Percentiles rank a stretch among this genome's conserved stretches.
Conservation (phyloP, 2,329 filamentous ascomycete species). For the Cytospora piceicola region DNA sequence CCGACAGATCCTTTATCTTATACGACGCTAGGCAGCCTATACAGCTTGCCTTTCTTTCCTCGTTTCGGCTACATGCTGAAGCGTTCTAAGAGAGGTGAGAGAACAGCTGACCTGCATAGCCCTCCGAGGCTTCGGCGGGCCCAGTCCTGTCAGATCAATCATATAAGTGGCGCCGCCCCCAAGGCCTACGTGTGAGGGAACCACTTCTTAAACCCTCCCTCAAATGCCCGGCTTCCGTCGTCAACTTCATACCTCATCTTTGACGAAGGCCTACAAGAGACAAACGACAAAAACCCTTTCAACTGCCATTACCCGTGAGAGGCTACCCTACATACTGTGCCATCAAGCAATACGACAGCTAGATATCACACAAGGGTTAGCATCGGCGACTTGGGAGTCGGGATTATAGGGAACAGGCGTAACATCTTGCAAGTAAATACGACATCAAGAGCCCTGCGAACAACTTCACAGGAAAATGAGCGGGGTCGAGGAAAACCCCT, state of each 20-base stretch:
- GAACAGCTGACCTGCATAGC: background rate
- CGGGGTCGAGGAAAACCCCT: slow-evolving; percentile 21
- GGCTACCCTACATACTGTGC: background rate
- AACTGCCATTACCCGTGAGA: background rate
- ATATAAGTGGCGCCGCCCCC: background rate
- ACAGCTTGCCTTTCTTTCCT: background rate
- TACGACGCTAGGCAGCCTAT: background rate
- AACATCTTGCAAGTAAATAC: background rate
- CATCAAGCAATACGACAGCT: background rate
- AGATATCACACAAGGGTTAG: background rate
- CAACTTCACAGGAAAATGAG: slow-evolving; percentile 6
- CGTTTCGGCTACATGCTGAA: background rate
- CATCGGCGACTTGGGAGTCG: background rate
- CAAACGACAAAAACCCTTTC: background rate
- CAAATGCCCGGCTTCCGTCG: background rate
- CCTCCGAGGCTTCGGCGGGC: slow-evolving; percentile 1
- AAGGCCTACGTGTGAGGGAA: background rate
- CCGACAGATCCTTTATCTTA: background rate
- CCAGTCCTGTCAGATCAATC: slow-evolving; percentile 1
- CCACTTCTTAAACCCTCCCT: background rate
- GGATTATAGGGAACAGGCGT: background rate
- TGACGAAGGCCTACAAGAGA: background rate
- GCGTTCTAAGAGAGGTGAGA: background rate
- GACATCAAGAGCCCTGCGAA: background rate
- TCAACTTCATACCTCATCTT: background rate